Conservation (phyloP, 2,329 filamentous ascomycete species). For the Paraphaeosphaeria minitans region DNA sequence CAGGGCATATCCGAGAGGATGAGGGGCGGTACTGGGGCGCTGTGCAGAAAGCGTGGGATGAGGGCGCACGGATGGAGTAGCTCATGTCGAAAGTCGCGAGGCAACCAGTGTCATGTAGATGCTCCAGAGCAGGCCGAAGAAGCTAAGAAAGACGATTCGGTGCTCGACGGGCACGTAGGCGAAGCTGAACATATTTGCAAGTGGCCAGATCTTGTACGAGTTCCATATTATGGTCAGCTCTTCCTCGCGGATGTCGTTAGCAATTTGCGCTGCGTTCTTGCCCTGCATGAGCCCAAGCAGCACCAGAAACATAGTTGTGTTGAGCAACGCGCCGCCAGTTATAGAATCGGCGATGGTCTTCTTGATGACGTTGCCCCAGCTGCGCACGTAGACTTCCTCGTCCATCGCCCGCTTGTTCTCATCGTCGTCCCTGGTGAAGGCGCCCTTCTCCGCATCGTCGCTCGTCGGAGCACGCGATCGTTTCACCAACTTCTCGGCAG, state of each 20-base stretch:
- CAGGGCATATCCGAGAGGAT: conserved; percentile 64
- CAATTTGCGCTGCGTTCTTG: conserved; percentile 38
- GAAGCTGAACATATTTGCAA: conserved; percentile 73
- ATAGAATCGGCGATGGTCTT: conserved; percentile 72
- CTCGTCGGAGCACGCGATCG: conserved; percentile 19
- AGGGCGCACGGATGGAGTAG: conserved; percentile 16
- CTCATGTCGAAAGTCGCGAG: conserved; percentile 28
- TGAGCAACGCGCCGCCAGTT: conserved; percentile 67
- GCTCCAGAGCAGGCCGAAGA: conserved; percentile 75
- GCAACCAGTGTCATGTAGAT: conserved; percentile 72
- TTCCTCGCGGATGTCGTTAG: conserved; percentile 39
- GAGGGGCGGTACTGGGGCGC: conserved; percentile 63
- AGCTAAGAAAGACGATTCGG: conserved; percentile 71
- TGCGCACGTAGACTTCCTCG: conserved; percentile 38
- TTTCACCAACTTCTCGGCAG: conserved; percentile 55
- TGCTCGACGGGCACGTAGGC: conserved; percentile 71
- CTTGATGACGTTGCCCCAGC: conserved; percentile 64
- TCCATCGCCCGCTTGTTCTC: conserved; percentile 31
- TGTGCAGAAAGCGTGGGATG: conserved; percentile 40
- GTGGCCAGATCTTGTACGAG: conserved; percentile 74
- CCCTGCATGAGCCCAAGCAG: conserved; percentile 60
- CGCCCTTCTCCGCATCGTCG: conserved; percentile 37
- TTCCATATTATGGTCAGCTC: conserved; percentile 52
- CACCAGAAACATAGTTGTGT: conserved; percentile 69
- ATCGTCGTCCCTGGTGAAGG: conserved; percentile 34